A percentile compares a stretch with the other conserved stretches of the same genome.
Evolutionary conservation across 305 asterid species (phyloP).

Genomic region (Stenogyne calaminthoides): DNA sequence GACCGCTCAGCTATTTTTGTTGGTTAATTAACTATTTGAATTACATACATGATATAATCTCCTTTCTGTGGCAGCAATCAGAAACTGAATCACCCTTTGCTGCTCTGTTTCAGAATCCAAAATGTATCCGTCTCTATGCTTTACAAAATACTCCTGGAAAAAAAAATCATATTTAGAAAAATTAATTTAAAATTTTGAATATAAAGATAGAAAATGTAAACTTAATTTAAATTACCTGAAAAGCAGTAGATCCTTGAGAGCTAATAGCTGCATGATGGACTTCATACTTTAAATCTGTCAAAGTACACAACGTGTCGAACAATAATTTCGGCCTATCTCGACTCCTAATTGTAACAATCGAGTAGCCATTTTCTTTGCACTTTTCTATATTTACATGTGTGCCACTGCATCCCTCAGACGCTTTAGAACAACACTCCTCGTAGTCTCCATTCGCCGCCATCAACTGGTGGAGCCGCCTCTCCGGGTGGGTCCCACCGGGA

Average conservation of each 20-base stretch:
- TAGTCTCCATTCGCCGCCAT: constrained; percentile 79
- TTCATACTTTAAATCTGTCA: constrained; percentile 71
- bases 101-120: constrained; percentile 56
- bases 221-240: constrained; percentile 51
- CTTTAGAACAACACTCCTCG: constrained; percentile 52
- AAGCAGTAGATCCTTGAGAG: constrained; percentile 63
- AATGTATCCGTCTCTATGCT: constrained; percentile 54
- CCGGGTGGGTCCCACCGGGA: constrained; percentile 64
- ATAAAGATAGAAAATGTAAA: background rate
- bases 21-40: background rate
- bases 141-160: constrained; percentile 73
- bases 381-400: constrained; percentile 65
- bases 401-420: constrained; percentile 41
- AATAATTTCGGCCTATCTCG: constrained; percentile 73
- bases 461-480: constrained; percentile 95
- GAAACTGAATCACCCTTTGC: constrained; percentile 50
- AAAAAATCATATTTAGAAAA: constrained; percentile 12
- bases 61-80: constrained; percentile 88
- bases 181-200: background rate
- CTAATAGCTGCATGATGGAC: constrained; percentile 81
- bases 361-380: constrained; percentile 59
- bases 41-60: constrained; percentile 69
- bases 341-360: constrained; percentile 62
- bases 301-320: constrained; percentile 79
- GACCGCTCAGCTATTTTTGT: background rate